Conservation (phyloP, 805 yeast genomes). For the Zygosaccharomyces siamensis region DNA sequence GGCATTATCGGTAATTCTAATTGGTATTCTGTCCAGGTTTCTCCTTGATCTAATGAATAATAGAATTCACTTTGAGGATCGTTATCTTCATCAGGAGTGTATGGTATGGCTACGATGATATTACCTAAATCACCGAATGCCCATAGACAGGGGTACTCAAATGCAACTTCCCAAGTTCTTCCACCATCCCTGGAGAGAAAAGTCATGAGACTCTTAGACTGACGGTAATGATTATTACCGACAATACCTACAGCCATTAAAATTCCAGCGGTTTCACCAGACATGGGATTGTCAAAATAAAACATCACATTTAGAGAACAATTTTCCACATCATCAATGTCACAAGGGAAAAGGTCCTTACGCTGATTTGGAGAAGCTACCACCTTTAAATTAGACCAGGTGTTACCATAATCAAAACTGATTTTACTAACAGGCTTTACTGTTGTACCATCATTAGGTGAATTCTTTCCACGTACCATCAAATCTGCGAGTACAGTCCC, state of each 20-base stretch:
- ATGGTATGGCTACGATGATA: conserved; percentile 57
- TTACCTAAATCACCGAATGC: conserved; percentile 79
- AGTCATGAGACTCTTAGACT: conserved; percentile 35
- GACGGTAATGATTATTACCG: conserved; percentile 10
- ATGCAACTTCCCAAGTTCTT: conserved; percentile 55
- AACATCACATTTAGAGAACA: conserved; percentile 44
- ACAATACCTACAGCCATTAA: conserved; percentile 23
- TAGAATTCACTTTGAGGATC: conserved; percentile 36
- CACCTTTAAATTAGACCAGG: conserved; percentile 48
- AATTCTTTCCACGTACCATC: not conserved
- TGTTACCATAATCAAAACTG: conserved; percentile 49
- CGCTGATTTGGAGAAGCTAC: conserved; percentile 41
- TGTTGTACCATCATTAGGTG: not conserved
- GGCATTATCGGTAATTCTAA: conserved; percentile 45
- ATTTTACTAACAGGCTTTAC: conserved; percentile 31
- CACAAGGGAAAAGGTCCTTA: conserved; percentile 26
- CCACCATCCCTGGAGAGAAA: conserved; percentile 77
- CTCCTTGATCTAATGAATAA: conserved; percentile 72
- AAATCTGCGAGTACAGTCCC: conserved; percentile 24
- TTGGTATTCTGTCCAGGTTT: conserved; percentile 51
- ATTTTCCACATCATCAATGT: conserved; percentile 36
- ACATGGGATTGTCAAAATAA: conserved; percentile 37
- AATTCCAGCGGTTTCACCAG: conserved; percentile 47
- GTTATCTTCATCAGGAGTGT: conserved; percentile 33
- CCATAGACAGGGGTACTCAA: conserved; percentile 49